These are phyloP conservation scores for Macrolepiota albuminosa DNA, from an alignment of 768 basidiomycete genomes.

Conservation along the genomic window DNA sequence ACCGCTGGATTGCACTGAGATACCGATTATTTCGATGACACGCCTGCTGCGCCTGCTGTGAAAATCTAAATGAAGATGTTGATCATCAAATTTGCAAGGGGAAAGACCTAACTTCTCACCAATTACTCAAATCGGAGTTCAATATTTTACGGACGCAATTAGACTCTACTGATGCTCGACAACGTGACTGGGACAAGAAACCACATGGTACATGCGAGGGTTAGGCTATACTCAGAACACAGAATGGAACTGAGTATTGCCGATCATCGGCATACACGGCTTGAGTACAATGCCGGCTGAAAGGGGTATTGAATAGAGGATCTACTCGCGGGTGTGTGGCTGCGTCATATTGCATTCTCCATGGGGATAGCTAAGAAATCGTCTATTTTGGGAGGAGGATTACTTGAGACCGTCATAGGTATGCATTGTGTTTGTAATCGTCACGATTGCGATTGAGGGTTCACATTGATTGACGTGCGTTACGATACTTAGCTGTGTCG, in stretches of 20 bases:
- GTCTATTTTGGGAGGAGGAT: not conserved
- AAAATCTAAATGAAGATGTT: not conserved
- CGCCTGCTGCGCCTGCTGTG: not conserved
- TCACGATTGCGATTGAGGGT: not conserved
- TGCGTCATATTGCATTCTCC: not conserved
- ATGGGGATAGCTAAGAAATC: too few relatives aligned
- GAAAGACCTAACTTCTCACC: not conserved
- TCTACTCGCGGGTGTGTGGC: not conserved
- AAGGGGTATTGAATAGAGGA: not conserved
- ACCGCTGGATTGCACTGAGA: not conserved
- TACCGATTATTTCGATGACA: not conserved
- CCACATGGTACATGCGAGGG: not conserved
- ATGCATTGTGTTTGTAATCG: not conserved
- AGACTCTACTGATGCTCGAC: not conserved
- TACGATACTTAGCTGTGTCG: too few relatives aligned
- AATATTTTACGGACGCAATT: not conserved
- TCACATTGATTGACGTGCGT: not conserved
- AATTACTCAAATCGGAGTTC: not conserved
- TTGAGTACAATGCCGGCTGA: not conserved
- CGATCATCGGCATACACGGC: not conserved
- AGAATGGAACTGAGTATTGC: not conserved
- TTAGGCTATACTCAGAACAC: not conserved
- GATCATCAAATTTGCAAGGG: not conserved
- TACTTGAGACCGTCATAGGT: not conserved
- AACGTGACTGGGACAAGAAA: not conserved